Evolutionary conservation across 2,329 filamentous ascomycete genomes (phyloP).

Genomic region (Penicillium hordei): DNA sequence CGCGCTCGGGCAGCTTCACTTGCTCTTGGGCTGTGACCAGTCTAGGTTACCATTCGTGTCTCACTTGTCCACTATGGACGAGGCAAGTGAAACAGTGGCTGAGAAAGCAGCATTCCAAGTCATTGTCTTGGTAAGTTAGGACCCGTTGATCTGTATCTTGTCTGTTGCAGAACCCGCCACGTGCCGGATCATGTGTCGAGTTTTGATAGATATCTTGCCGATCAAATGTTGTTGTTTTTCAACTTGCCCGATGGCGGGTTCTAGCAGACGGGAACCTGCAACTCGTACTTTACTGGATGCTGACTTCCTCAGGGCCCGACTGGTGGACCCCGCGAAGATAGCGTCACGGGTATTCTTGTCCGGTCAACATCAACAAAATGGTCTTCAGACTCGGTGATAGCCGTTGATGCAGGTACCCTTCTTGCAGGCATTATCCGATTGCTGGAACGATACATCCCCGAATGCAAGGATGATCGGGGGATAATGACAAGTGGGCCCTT

Average conservation of each 20-base stretch:
- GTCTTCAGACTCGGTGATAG: constrained; percentile 77
- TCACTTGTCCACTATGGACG: neutral
- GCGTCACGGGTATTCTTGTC: constrained; percentile 85
- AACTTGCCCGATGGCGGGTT: constrained; percentile 11
- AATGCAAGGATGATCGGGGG: constrained; percentile 27
- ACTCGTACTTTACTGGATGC: constrained; percentile 15
- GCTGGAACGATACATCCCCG: constrained; percentile 53
- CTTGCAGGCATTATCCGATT: constrained; percentile 81
- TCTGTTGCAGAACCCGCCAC: constrained; percentile 1
- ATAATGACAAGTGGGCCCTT: constrained; percentile 67
- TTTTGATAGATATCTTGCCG: neutral
- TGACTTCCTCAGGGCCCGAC: constrained; percentile 68
- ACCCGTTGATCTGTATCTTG: constrained; percentile 3
- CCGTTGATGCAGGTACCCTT: constrained; percentile 92
- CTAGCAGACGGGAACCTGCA: constrained; percentile 16
- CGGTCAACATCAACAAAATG: constrained; percentile 77
- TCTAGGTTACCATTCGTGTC: constrained; percentile 1
- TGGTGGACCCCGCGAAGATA: constrained; percentile 86
- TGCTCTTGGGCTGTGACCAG: neutral
- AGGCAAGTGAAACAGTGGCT: constrained; percentile 17
- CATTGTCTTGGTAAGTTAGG: constrained; percentile 66
- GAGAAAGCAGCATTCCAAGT: constrained; percentile 63
- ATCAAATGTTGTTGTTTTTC: neutral
- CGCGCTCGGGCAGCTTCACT: neutral
- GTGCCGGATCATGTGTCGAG: constrained; percentile 8